Conservation (phyloP, 225 moss, liverwort and hornwort genomes). For the Anthoceros angustus region DNA sequence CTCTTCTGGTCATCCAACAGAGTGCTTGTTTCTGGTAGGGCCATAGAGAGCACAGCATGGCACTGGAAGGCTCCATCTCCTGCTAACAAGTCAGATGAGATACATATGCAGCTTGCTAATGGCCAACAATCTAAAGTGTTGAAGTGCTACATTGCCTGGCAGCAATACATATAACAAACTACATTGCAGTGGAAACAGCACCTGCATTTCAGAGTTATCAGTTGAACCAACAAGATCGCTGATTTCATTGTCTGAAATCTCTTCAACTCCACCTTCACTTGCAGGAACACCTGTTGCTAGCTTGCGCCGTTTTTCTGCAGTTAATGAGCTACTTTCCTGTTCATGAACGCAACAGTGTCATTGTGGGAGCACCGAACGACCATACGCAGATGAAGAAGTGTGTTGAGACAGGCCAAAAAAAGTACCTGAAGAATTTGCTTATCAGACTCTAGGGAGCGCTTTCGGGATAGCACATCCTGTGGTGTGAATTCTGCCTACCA, state of each 20-base stretch:
- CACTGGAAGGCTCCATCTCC: constrained; percentile 64
- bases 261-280: constrained; percentile 33
- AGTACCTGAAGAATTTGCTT: constrained; percentile 12
- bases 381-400: not conserved
- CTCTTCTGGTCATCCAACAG: constrained; percentile 70
- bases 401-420: not conserved
- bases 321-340: not conserved
- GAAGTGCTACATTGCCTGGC: not conserved
- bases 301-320: constrained; percentile 49
- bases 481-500: constrained; percentile 73
- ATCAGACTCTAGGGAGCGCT: constrained; percentile 54
- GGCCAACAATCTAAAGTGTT: not conserved
- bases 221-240: constrained; percentile 69
- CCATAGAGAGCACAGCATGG: constrained; percentile 51
- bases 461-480: constrained; percentile 53
- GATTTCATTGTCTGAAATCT: constrained; percentile 62
- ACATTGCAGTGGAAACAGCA: not conserved
- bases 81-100: constrained; percentile 10
- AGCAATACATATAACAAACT: not conserved
- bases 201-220: constrained; percentile 63
- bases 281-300: constrained; percentile 26
- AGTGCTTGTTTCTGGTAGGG: constrained; percentile 89
- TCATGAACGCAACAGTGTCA: too few species aligned
- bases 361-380: not conserved
- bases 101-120: not conserved